Evolutionary conservation across 768 basidiomycete species (phyloP), one percentile per base, ranked within the genome.

Genomic region (Pleurotus djamor): DNA sequence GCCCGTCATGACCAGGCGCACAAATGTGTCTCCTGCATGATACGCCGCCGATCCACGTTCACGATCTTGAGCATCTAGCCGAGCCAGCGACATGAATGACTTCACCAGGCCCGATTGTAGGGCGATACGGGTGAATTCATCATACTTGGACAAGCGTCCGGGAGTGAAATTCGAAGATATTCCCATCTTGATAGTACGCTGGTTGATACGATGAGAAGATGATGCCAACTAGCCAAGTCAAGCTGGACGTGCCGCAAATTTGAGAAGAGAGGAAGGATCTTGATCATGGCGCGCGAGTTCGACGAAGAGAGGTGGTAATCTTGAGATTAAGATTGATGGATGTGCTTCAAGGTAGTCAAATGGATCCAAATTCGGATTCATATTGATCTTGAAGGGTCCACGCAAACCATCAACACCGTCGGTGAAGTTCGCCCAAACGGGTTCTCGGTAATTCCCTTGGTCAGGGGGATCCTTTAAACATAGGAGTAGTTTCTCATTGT

Each of bases 91-190:
- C 16, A 71, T 55, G 57, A 72, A 60, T 2, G 67, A 63, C 47
- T 67, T 68, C 12, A 69, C 69, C 41, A 73, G 67, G 3, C 72
- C 72, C 14, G 68, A 56, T 5, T 65, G 59, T 17, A 68, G 48
- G 12, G 68, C 68, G 49, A 66, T 65, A n/a, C 62, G 59, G 37
- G 59, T 64, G 34, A 72, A 71, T 6, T 41, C 43, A 52, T 68
- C 65, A 44, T 69, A 66, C 16, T 61, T 62, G 44, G 61, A 60
- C 10, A 59, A 58, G 12, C 65, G 60, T 14, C 33, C 38, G n/a
- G 57, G 41, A 3, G 48, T 56, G 6, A 48, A 9, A 47, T 61
- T 61, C 13, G 45, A 8, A 34, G 50, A 41, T 12, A 60, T 37
- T 36, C 32, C 35, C n/a, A 47, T 10, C 43, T 56, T 52, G 38